Base-by-base conservation (phyloP, 2,329 filamentous ascomycete species). In the Beauveria varroae region DNA sequence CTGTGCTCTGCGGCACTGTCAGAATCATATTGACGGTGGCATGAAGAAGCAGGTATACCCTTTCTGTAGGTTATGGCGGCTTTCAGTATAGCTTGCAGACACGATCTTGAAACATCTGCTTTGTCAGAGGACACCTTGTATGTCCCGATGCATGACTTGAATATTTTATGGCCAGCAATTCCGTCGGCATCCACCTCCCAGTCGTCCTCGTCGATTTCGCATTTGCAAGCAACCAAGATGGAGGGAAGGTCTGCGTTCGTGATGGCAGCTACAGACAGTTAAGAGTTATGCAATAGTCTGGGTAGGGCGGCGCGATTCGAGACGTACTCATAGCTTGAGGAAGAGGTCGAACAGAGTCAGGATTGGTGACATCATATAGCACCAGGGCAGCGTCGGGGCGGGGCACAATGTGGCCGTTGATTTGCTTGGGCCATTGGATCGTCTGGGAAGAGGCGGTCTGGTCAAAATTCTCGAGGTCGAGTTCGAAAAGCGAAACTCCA, bases 201-300 rank as follows among this genome's bases (percentile, higher is more conserved):
- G 63, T 85, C 78, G 62, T 84, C 81, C 64, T 87, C 84, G 53
- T 88, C 86, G 56, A 86, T 84, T 73, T 97, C 93, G 78, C 91
- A 96, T 79, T 97, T 97, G 73, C 88, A 93, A 60, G 91, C 91
- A 57, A 96, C 90, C 47, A 97, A 82, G 64, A 93, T 82, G 58
- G 88, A 89, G 9, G 93, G 91, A 44, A 96, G 76, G 26, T 82
- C 81, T 20, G 88, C 86, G 67, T 87, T 88, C 62, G 86, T 83
- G 57, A 96, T 80, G 47, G 88, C 87, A 76, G 86, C 92, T 96
- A 72, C 68, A 56, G 59, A 52, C 4, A 26, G 50, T 54, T 34
- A 62, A 66, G 46, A 66, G 61, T 22, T 7, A 22, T 63, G 34
- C 49, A 30, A 43, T 24, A 26, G n/a, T 49, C 18, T 34, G 40